phyloP scores from a whole-genome alignment of 1,139 yeast species.

The Pichia cactophila region DNA sequence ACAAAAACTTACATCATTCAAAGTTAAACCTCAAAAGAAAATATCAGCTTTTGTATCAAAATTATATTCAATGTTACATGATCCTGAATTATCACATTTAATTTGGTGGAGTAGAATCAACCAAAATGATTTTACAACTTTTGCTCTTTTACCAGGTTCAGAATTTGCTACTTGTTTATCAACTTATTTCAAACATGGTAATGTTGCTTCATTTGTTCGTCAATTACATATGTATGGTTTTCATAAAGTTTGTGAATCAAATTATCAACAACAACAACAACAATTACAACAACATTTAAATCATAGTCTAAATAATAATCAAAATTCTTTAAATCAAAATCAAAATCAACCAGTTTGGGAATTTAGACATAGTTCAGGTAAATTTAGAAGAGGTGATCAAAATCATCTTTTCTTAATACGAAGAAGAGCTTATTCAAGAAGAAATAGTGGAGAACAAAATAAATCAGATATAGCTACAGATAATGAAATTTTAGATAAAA shows the following conservation, averaged over 20 bases:
- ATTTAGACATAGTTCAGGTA: constrained; percentile 59
- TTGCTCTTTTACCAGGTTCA: constrained; percentile 60
- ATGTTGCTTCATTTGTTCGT: constrained; percentile 71
- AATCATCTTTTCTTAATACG: constrained; percentile 52
- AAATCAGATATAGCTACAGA: not conserved
- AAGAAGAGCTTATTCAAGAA: constrained; percentile 54
- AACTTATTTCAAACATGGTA: constrained; percentile 67
- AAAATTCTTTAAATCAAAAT: constrained; percentile 1
- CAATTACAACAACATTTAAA: constrained; percentile 1
- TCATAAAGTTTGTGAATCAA: constrained; percentile 52
- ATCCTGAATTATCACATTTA: constrained; percentile 41
- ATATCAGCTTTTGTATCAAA: constrained; percentile 62
- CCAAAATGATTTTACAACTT: constrained; percentile 45
- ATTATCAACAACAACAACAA: constrained; percentile 15
- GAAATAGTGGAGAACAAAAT: constrained; percentile 14
- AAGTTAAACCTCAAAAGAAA: constrained; percentile 26
- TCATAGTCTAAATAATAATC: constrained; percentile 4
- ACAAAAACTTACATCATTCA: not conserved
- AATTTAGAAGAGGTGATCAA: constrained; percentile 58
- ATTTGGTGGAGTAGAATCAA: constrained; percentile 75
- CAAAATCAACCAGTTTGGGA: constrained; percentile 46
- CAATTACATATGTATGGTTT: constrained; percentile 76
- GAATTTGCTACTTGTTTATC: constrained; percentile 57
- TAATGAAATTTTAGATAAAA: not conserved
- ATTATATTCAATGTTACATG: constrained; percentile 51